Conservation (phyloP, 2,329 filamentous ascomycete genomes). For the Gaeumannomyces tritici region DNA sequence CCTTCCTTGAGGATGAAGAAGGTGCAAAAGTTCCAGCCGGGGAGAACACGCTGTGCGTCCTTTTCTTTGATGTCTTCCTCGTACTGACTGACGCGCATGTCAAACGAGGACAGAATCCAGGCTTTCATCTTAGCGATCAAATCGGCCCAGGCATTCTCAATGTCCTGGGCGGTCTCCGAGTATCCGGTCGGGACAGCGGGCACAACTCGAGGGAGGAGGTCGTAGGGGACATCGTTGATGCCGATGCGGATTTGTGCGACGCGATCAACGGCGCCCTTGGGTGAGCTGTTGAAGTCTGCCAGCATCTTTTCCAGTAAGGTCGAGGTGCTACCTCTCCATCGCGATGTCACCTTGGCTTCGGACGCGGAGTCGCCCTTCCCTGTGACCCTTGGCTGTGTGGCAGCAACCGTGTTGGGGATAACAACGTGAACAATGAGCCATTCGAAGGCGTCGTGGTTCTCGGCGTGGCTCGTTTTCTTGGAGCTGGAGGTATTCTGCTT, state of each 20-base stretch:
- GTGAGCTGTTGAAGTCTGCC: slow-evolving; percentile 75
- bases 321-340: slow-evolving; percentile 39
- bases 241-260: slow-evolving; percentile 78
- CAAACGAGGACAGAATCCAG: slow-evolving; percentile 81
- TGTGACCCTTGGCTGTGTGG: slow-evolving; percentile 63
- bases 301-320: slow-evolving; percentile 81
- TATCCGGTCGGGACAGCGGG: slow-evolving; percentile 55
- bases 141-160: slow-evolving; percentile 74
- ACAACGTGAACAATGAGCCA: slow-evolving; percentile 93
- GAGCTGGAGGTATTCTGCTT: slow-evolving; percentile 57
- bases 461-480: slow-evolving; percentile 57
- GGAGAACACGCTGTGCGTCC: slow-evolving; percentile 74
- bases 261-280: slow-evolving; percentile 64
- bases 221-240: slow-evolving; percentile 58
- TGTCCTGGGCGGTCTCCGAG: slow-evolving; percentile 64
- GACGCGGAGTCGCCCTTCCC: slow-evolving; percentile 37
- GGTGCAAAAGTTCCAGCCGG: slow-evolving; percentile 98
- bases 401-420: slow-evolving; percentile 72
- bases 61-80: slow-evolving; percentile 96
- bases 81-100: slow-evolving; percentile 83
- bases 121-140: slow-evolving; percentile 79
- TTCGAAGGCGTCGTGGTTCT: slow-evolving; percentile 94
- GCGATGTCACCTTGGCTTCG: slow-evolving; percentile 32
- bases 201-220: slow-evolving; percentile 51
- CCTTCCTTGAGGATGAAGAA: slow-evolving; percentile 98